Percentiles rank a stretch among this genome's conserved stretches.
Conservation (phyloP, 257 asterid genomes). For the Solanum tarapatanum region DNA sequence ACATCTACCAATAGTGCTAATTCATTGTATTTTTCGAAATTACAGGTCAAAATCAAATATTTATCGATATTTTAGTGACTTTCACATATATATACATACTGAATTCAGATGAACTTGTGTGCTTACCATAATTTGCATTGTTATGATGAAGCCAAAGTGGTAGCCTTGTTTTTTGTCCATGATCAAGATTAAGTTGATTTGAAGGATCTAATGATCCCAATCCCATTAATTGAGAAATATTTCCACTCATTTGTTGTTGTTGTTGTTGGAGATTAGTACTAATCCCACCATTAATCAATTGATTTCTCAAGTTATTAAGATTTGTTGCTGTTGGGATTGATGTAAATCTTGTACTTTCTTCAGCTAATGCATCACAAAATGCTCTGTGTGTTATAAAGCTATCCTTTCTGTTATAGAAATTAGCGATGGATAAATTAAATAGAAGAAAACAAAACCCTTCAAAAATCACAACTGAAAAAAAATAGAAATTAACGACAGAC, state of each 20-base stretch:
- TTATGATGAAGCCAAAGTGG: conserved; percentile 42
- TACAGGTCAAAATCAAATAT: not conserved
- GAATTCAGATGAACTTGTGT: too few relatives aligned
- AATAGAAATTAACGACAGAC: not conserved
- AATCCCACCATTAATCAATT: conserved; percentile 23
- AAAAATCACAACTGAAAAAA: not conserved
- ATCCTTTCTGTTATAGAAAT: conserved; percentile 53
- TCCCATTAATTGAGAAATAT: conserved; percentile 9
- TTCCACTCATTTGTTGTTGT: conserved; percentile 8
- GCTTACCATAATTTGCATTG: not conserved
- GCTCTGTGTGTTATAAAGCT: conserved; percentile 92
- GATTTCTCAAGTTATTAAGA: conserved; percentile 54
- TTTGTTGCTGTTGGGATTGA: conserved; percentile 25
- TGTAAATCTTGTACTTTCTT: conserved; percentile 63
- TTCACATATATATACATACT: not conserved
- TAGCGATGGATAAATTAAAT: not conserved
- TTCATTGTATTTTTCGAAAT: too few relatives aligned
- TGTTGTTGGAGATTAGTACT: conserved; percentile 1
- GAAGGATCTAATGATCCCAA: conserved; percentile 17
- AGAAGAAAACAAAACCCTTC: not conserved
- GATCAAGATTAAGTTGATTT: conserved; percentile 13
- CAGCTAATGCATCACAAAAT: conserved; percentile 81
- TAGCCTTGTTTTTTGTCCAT: conserved; percentile 36
- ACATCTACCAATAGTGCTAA: too few relatives aligned
- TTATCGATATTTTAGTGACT: not conserved